These are phyloP conservation scores for Sarocladium kiliense DNA, from an alignment of 2,329 filamentous ascomycete genomes.

Conservation along the genomic window DNA sequence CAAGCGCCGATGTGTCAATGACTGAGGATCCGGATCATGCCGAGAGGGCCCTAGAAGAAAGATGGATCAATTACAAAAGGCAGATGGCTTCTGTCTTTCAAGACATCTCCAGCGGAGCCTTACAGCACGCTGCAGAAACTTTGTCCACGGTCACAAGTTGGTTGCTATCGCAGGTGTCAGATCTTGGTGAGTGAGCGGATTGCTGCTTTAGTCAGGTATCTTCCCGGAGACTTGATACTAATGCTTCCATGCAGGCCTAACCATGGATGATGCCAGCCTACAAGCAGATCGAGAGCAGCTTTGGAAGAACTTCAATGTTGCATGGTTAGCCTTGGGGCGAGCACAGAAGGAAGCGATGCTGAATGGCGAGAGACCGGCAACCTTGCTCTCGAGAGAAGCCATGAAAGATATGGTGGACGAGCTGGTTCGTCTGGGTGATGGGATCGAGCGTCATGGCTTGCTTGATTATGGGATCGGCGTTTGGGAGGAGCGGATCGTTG, in stretches of 20 bases:
- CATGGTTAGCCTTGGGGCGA: slow-evolving; percentile 80
- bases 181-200: slow-evolving; percentile 42
- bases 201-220: not conserved
- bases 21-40: slow-evolving; percentile 53
- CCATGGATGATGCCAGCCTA: slow-evolving; percentile 72
- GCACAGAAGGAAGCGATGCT: slow-evolving; percentile 74
- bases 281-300: slow-evolving; percentile 74
- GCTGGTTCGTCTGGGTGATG: slow-evolving; percentile 76
- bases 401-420: slow-evolving; percentile 79
- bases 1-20: slow-evolving; percentile 40
- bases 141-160: slow-evolving; percentile 49
- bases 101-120: slow-evolving; percentile 52
- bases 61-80: slow-evolving; percentile 60
- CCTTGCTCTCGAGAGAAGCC: slow-evolving; percentile 60
- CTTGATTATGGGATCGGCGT: slow-evolving; percentile 98
- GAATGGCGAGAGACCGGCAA: slow-evolving; percentile 55
- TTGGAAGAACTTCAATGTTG: slow-evolving; percentile 93
- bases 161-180: slow-evolving; percentile 49
- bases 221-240: not conserved
- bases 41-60: slow-evolving; percentile 56
- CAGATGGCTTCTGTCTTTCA: slow-evolving; percentile 66
- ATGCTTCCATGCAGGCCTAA: slow-evolving; percentile 59
- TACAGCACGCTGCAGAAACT: slow-evolving; percentile 47
- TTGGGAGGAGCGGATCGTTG: slow-evolving; percentile 88
- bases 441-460: slow-evolving; percentile 83